Evolutionary conservation across 805 yeast species (phyloP).

Genomic region (Lachancea kluyveri): DNA sequence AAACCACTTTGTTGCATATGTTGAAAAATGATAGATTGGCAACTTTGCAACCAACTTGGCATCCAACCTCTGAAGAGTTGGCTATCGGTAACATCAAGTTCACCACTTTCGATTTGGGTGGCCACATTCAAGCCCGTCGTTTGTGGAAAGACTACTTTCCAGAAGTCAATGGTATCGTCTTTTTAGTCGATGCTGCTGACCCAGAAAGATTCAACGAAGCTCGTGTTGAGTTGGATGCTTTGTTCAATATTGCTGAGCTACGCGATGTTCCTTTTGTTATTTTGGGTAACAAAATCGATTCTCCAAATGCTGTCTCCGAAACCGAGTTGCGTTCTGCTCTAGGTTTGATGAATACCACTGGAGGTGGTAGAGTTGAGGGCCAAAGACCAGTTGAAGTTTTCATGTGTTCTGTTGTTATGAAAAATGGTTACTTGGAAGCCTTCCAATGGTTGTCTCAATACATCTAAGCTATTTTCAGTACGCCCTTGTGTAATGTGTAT

Average conservation of each 20-base stretch:
- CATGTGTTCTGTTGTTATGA: constrained; percentile 98
- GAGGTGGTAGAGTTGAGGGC: constrained; percentile 64
- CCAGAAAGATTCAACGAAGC: constrained; percentile 93
- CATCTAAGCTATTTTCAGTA: constrained; percentile 41
- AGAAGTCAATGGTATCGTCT: constrained; percentile 96
- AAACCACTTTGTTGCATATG: constrained; percentile 84
- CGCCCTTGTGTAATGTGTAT: background rate
- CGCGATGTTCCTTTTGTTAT: constrained; percentile 84
- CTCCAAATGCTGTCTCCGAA: constrained; percentile 90
- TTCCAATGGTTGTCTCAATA: constrained; percentile 97
- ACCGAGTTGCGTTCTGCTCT: constrained; percentile 87
- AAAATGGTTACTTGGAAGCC: constrained; percentile 98
- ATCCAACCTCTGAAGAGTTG: constrained; percentile 97
- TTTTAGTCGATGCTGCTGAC: constrained; percentile 95
- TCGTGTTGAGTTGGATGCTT: constrained; percentile 87
- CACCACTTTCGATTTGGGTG: constrained; percentile 98
- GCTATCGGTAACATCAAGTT: constrained; percentile 94
- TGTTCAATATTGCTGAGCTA: constrained; percentile 89
- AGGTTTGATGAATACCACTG: constrained; percentile 84
- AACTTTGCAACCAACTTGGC: constrained; percentile 94
- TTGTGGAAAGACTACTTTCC: constrained; percentile 99
- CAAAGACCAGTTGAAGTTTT: constrained; percentile 91
- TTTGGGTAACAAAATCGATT: constrained; percentile 95
- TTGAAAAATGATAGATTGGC: constrained; percentile 94
- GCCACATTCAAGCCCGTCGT: constrained; percentile 98